Percentiles rank a stretch among this genome's conserved stretches.
Evolutionary conservation across 2,329 filamentous ascomycete genomes (phyloP).

Genomic region (Cadophora sp.): DNA sequence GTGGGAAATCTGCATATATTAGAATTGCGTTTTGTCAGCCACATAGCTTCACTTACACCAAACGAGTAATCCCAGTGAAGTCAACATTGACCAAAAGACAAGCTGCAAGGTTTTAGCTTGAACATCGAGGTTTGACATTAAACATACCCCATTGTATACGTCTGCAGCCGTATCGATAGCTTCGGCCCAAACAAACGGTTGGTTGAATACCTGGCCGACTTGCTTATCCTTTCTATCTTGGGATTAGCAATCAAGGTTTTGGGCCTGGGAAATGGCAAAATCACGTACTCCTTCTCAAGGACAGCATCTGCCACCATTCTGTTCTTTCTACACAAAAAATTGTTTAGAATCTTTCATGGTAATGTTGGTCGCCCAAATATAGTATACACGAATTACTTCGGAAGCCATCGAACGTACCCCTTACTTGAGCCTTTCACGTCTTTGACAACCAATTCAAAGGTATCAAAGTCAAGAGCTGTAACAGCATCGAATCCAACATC

Average conservation of each 20-base stretch:
- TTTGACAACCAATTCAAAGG: slow-evolving; percentile 85
- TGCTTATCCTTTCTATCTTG: slow-evolving; percentile 74
- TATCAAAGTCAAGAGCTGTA: slow-evolving; percentile 88
- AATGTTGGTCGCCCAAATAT: slow-evolving; percentile 38
- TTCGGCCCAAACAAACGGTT: slow-evolving; percentile 75
- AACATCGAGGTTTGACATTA: slow-evolving; percentile 29
- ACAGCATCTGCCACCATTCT: slow-evolving; percentile 55
- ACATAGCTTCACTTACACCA: slow-evolving; percentile 75
- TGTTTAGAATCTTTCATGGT: slow-evolving; percentile 43
- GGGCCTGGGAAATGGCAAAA: slow-evolving; percentile 22
- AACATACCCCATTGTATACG: slow-evolving; percentile 84
- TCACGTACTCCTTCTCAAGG: slow-evolving; percentile 77
- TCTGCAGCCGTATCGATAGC: slow-evolving; percentile 84
- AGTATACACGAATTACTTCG: slow-evolving; percentile 74
- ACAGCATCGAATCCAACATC: slow-evolving; percentile 97
- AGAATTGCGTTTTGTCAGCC: slow-evolving; percentile 16
- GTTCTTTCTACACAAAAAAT: slow-evolving; percentile 47
- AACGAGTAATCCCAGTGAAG: slow-evolving; percentile 84
- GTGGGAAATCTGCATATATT: slow-evolving; percentile 75
- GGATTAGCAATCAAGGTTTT: slow-evolving; percentile 42
- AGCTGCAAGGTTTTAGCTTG: slow-evolving; percentile 59
- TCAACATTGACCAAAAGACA: slow-evolving; percentile 94
- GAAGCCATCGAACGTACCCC: slow-evolving; percentile 99
- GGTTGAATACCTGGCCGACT: slow-evolving; percentile 71
- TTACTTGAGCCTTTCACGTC: slow-evolving; percentile 90